Percentiles rank a stretch among this genome's conserved stretches.
Evolutionary conservation across 2,329 filamentous ascomycete species (phyloP).

Genomic region (Xenoacremonium recifei): DNA sequence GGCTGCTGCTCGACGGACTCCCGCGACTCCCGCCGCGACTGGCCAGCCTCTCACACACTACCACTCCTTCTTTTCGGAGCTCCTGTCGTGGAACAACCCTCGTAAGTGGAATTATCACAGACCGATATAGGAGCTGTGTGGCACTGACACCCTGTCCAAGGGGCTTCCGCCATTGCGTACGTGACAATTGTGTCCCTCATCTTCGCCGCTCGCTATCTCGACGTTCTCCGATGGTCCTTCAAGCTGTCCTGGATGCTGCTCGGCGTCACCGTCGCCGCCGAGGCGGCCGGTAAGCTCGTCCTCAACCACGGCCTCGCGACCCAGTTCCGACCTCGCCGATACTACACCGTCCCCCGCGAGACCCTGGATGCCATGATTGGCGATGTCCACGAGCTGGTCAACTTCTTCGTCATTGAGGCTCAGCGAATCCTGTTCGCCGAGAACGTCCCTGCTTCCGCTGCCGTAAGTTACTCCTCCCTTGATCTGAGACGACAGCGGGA

Average conservation of each 20-base stretch:
- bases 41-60: conserved; percentile 67
- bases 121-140: background rate
- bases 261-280: conserved; percentile 58
- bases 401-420: conserved; percentile 70
- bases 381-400: conserved; percentile 66
- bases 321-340: conserved; percentile 64
- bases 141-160: conserved; percentile 34
- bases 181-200: conserved; percentile 56
- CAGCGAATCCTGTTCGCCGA: conserved; percentile 69
- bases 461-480: conserved; percentile 44
- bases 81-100: conserved; percentile 68
- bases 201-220: conserved; percentile 63
- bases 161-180: conserved; percentile 65
- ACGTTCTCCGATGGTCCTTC: conserved; percentile 63
- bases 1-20: conserved; percentile 55
- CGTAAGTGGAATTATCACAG: conserved; percentile 42
- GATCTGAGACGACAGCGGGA: background rate
- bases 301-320: conserved; percentile 62
- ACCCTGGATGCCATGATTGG: conserved; percentile 60
- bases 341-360: conserved; percentile 64
- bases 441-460: conserved; percentile 59
- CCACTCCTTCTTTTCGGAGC: conserved; percentile 68
- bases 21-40: conserved; percentile 52
- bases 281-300: conserved; percentile 59
- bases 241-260: conserved; percentile 65